Conservation (phyloP, 495 filamentous ascomycete species). For the Aspergillus nidulans region DNA sequence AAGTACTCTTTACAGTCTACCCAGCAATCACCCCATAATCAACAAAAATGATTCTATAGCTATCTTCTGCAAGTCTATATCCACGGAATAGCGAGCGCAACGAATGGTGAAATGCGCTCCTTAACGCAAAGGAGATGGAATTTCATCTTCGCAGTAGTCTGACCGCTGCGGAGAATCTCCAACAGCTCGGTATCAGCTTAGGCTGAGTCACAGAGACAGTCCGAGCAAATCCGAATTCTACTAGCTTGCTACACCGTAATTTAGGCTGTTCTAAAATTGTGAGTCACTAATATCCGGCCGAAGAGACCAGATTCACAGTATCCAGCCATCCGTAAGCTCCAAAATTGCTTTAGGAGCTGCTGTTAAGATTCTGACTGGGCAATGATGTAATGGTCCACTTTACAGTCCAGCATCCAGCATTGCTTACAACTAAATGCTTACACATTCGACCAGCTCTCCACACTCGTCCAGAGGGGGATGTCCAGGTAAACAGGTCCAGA, state of each 20-base stretch:
- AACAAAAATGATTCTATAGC: neutral
- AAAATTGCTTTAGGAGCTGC: neutral
- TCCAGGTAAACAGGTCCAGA: neutral
- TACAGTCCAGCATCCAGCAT: neutral
- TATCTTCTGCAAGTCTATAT: neutral
- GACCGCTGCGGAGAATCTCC: neutral
- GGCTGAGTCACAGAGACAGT: neutral
- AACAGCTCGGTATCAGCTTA: too few species aligned
- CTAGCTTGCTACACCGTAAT: too few species aligned
- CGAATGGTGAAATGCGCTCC: too few species aligned
- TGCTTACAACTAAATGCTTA: neutral
- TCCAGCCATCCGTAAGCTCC: neutral
- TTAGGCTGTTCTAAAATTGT: too few species aligned
- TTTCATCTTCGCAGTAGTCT: too few species aligned
- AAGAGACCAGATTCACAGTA: neutral
- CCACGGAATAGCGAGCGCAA: too few species aligned
- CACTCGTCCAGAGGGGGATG: too few species aligned
- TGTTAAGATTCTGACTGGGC: neutral
- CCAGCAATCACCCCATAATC: neutral
- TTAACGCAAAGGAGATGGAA: too few species aligned
- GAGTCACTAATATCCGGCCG: neutral
- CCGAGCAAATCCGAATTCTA: neutral
- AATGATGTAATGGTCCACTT: neutral
- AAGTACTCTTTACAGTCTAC: neutral
- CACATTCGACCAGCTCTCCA: too few species aligned